These are phyloP conservation scores for Cudoniella acicularis DNA, from an alignment of 495 filamentous ascomycete species.

Conservation along the genomic window DNA sequence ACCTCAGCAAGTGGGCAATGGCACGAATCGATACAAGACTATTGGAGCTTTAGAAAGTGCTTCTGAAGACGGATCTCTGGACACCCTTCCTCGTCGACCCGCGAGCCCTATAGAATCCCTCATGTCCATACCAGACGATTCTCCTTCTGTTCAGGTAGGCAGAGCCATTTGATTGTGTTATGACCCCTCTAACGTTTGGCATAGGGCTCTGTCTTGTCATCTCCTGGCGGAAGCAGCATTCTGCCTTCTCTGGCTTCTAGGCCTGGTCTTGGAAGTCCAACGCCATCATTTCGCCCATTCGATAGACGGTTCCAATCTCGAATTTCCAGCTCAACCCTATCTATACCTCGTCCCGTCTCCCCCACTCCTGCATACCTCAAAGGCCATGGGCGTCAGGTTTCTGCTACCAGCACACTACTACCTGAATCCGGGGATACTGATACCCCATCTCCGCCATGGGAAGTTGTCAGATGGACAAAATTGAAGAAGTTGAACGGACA, in stretches of 20 bases:
- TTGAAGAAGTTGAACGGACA: conserved; percentile 84
- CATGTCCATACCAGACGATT: conserved; percentile 79
- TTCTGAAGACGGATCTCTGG: conserved; percentile 41
- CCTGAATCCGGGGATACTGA: conserved; percentile 58
- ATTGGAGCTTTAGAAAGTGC: conserved; percentile 38
- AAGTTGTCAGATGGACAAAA: conserved; percentile 94
- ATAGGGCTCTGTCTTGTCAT: conserved; percentile 80
- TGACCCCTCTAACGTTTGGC: conserved; percentile 14
- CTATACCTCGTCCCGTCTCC: conserved; percentile 65
- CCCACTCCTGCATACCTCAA: conserved; percentile 64
- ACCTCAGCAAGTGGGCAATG: conserved; percentile 26
- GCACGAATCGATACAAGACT: conserved; percentile 43
- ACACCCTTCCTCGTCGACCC: conserved; percentile 12
- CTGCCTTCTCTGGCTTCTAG: conserved; percentile 43
- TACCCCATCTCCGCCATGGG: conserved; percentile 77
- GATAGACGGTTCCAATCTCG: conserved; percentile 91
- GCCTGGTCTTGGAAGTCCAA: conserved; percentile 52
- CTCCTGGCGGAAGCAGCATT: conserved; percentile 59
- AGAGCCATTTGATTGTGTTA: not conserved
- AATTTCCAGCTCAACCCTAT: conserved; percentile 55
- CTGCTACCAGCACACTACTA: conserved; percentile 50
- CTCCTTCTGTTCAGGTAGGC: conserved; percentile 80
- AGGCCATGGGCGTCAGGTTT: conserved; percentile 74
- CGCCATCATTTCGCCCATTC: conserved; percentile 85
- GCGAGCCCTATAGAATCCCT: conserved; percentile 47